Conservation (phyloP, 345 rosid genomes). For the Geranium rotundifolium region DNA sequence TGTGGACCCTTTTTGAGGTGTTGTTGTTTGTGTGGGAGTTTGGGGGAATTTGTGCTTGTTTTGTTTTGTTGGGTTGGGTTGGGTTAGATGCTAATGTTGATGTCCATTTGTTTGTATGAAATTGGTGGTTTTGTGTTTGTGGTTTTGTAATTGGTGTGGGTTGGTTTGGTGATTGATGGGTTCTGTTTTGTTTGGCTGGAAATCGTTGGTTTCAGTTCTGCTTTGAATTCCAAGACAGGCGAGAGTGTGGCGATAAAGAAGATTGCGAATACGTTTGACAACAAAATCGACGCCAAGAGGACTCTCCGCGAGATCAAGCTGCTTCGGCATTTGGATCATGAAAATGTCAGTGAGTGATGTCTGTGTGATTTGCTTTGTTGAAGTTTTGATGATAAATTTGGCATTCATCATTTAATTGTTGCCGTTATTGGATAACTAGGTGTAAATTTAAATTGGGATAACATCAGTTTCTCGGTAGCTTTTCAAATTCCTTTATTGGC, state of each 20-base stretch:
- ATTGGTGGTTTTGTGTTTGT: conserved; percentile 4
- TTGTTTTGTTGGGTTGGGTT: too few relatives aligned
- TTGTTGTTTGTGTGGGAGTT: too few relatives aligned
- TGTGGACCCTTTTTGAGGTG: too few relatives aligned
- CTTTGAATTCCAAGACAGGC: conserved; percentile 60
- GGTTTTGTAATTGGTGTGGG: not conserved
- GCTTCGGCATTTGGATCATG: conserved; percentile 93
- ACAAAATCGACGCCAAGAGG: conserved; percentile 78
- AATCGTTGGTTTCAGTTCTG: conserved; percentile 32
- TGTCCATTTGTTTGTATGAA: not conserved
- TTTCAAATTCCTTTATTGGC: too few relatives aligned
- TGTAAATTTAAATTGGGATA: too few relatives aligned
- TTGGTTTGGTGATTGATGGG: not conserved
- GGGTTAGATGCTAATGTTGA: too few relatives aligned
- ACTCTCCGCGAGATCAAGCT: conserved; percentile 95
- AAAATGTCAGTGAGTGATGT: conserved; percentile 65
- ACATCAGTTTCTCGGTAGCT: too few relatives aligned
- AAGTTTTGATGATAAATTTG: not conserved
- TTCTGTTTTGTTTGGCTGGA: not conserved
- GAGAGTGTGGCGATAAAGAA: conserved; percentile 86
- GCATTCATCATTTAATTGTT: too few relatives aligned
- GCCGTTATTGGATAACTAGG: too few relatives aligned
- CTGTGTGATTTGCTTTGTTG: not conserved
- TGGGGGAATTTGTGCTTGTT: too few relatives aligned
- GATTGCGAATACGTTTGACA: conserved; percentile 68